Evolutionary conservation across 2,329 filamentous ascomycete species (phyloP).

Genomic region (Pseudogymnoascus sp.): DNA sequence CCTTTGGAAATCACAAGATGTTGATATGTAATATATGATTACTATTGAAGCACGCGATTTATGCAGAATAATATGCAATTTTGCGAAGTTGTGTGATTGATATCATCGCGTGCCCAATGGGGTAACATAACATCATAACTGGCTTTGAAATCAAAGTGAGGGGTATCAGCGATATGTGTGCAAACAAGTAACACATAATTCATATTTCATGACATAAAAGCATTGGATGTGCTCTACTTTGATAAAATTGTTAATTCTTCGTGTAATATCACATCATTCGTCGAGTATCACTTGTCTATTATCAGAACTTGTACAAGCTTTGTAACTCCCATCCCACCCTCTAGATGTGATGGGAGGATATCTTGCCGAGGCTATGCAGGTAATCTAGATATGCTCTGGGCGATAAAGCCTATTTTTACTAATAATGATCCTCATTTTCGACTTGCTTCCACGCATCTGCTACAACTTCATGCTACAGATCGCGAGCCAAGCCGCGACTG

Average conservation of each 20-base stretch:
- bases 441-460: too few relatives aligned
- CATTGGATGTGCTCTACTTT: not conserved
- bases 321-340: not conserved
- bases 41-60: not conserved
- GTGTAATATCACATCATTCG: conserved; percentile 11
- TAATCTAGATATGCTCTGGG: too few relatives aligned
- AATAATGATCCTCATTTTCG: too few relatives aligned
- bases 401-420: too few relatives aligned
- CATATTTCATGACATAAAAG: not conserved
- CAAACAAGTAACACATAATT: not conserved
- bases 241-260: not conserved
- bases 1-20: not conserved
- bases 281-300: not conserved
- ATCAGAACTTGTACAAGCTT: not conserved
- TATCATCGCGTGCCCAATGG: not conserved
- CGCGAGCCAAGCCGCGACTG: not conserved
- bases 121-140: not conserved
- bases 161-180: not conserved
- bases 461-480: not conserved
- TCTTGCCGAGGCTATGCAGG: not conserved
- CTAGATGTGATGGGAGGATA: too few relatives aligned
- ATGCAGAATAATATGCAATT: conserved; percentile 7
- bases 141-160: conserved; percentile 6
- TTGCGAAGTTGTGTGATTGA: not conserved
- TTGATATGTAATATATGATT: conserved; percentile 7